Conservation (phyloP, 2,329 filamentous ascomycete species). For the Diaporthe vexans region DNA sequence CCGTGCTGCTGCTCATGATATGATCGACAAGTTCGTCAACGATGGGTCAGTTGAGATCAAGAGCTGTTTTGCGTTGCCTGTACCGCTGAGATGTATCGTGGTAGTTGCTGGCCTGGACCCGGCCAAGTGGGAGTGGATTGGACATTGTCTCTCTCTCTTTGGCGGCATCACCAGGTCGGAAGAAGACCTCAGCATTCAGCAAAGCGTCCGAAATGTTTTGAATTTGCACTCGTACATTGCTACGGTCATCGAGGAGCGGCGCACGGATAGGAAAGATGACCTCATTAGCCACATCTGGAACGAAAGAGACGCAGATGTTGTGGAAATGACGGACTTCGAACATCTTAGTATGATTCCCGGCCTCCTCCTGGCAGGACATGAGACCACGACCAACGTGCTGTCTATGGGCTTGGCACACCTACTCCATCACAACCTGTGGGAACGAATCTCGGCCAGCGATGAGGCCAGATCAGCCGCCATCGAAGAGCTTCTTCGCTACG, state of each 20-base stretch:
- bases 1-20: conserved; percentile 2
- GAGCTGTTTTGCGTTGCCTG: neutral
- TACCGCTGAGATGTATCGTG: conserved; percentile 3
- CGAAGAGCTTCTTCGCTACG: conserved; percentile 17
- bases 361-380: neutral
- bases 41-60: conserved; percentile 5
- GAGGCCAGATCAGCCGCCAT: neutral
- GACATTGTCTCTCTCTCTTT: conserved; percentile 3
- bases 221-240: conserved; percentile 1
- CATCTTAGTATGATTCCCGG: neutral
- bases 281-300: conserved; percentile 13
- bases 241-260: neutral
- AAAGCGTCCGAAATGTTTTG: conserved; percentile 7
- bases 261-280: neutral
- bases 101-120: neutral
- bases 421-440: neutral
- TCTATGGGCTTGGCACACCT: conserved; percentile 1
- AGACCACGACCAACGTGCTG: conserved; percentile 7
- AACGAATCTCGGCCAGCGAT: neutral
- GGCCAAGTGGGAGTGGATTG: conserved; percentile 5
- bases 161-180: conserved; percentile 7
- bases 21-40: neutral
- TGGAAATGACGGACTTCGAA: neutral
- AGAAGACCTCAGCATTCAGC: neutral
- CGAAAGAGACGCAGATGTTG: conserved; percentile 2